These are phyloP conservation scores for Escallonia rubra DNA, from an alignment of 129 eudicot species.

Conservation along the genomic window DNA sequence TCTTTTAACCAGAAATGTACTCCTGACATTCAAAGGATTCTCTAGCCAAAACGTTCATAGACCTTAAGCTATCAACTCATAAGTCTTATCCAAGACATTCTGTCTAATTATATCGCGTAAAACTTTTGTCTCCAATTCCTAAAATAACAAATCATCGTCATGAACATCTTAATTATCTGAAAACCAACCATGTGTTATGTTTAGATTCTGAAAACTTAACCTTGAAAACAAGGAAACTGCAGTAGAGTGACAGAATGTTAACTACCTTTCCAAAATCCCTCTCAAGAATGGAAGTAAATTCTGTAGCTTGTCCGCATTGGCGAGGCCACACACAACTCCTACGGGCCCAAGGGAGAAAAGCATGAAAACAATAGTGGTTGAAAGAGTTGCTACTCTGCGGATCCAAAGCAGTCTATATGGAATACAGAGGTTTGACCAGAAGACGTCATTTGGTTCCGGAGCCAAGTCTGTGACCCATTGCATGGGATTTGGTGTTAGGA, in stretches of 20 bases:
- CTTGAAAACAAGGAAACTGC: too few species aligned
- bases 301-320: slow-evolving; percentile 46
- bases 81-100: too few species aligned
- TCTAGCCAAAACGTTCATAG: too few species aligned
- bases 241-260: not conserved
- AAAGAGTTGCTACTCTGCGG: slow-evolving; percentile 56
- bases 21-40: too few species aligned
- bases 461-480: slow-evolving; percentile 76
- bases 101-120: too few species aligned
- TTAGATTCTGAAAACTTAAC: too few species aligned
- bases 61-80: too few species aligned
- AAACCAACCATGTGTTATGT: too few species aligned
- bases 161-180: too few species aligned
- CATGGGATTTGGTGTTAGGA: slow-evolving; percentile 85
- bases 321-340: slow-evolving; percentile 68
- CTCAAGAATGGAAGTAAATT: slow-evolving; percentile 51
- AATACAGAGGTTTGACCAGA: slow-evolving; percentile 74
- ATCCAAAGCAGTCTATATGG: slow-evolving; percentile 79
- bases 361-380: slow-evolving; percentile 56
- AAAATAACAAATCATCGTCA: too few species aligned
- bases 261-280: slow-evolving; percentile 44
- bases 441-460: slow-evolving; percentile 83
- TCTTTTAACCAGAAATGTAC: too few species aligned
- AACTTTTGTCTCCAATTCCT: too few species aligned
- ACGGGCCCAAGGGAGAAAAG: slow-evolving; percentile 79